Percentiles rank a stretch among this genome's conserved stretches.
These are phyloP conservation scores for Chrysopogon serrulatus DNA, from an alignment of 176 grass and related monocot species.

Conservation along the genomic window DNA sequence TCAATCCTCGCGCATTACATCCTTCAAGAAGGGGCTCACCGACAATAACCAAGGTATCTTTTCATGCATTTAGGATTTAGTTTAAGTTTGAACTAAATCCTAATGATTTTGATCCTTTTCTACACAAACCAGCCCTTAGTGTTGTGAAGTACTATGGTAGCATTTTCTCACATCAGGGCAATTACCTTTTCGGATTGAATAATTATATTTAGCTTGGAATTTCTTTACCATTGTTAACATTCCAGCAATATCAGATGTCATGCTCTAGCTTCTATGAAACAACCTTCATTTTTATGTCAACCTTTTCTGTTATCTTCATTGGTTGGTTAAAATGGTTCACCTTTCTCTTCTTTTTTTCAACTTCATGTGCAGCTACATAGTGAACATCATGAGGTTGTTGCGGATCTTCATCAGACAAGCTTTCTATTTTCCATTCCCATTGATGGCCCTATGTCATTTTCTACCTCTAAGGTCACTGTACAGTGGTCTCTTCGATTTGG, in stretches of 20 bases:
- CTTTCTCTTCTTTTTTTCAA: not conserved
- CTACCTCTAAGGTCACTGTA: conserved; percentile 81
- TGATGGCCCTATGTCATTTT: conserved; percentile 92
- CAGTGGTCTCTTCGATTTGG: conserved; percentile 93
- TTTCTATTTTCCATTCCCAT: conserved; percentile 96
- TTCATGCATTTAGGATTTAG: conserved; percentile 4
- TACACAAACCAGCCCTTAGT: not conserved
- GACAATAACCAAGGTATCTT: conserved; percentile 83
- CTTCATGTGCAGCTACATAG: conserved; percentile 62
- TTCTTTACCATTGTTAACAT: not conserved
- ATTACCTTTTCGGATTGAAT: not conserved
- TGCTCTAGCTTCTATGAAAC: not conserved
- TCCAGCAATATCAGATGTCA: not conserved
- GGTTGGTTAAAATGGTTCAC: not conserved
- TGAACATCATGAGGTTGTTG: conserved; percentile 93
- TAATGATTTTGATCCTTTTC: not conserved
- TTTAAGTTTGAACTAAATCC: not conserved
- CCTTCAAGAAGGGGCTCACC: conserved; percentile 91
- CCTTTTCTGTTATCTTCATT: not conserved
- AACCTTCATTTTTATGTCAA: not conserved
- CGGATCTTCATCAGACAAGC: conserved; percentile 86
- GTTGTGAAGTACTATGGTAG: conserved; percentile 15
- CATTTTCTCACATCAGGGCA: not conserved
- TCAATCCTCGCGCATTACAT: conserved; percentile 74
- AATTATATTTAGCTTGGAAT: conserved; percentile 4